These are phyloP conservation scores for Sonneratia caseolaris DNA, from an alignment of 345 rosid species.

Conservation along the genomic window DNA sequence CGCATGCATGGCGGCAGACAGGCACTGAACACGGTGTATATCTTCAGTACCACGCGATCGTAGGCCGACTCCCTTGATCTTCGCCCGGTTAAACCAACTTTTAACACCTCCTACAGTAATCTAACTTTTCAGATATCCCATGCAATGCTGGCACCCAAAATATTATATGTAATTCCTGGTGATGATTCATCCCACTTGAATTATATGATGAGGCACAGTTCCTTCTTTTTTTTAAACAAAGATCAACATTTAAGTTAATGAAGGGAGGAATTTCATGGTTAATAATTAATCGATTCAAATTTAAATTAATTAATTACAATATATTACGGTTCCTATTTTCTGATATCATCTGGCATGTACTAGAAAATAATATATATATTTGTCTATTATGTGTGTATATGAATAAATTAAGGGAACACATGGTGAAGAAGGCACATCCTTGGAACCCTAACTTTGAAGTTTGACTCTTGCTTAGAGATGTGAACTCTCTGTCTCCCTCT, in stretches of 20 bases:
- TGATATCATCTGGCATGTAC: too few species aligned
- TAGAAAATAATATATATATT: too few species aligned
- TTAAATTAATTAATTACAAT: too few species aligned
- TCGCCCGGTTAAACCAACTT: neutral
- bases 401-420: neutral
- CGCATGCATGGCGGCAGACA: constrained; percentile 60
- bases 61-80: constrained; percentile 2
- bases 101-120: constrained; percentile 11
- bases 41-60: constrained; percentile 45
- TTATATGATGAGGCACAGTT: too few species aligned
- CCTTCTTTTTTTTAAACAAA: too few species aligned
- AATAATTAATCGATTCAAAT: too few species aligned
- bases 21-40: constrained; percentile 23
- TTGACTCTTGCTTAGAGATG: constrained; percentile 3
- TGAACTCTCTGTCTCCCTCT: constrained; percentile 1
- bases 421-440: constrained; percentile 1
- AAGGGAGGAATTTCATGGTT: too few species aligned
- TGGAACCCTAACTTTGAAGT: constrained; percentile 29
- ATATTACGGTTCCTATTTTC: too few species aligned
- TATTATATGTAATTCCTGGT: too few species aligned
- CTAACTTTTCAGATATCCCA: constrained; percentile 22
- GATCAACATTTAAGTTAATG: too few species aligned
- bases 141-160: constrained; percentile 1
- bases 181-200: too few species aligned
- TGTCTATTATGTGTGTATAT: too few species aligned